Evolutionary conservation across 805 yeast species (phyloP).

Genomic region (Starmera dryadoides): DNA sequence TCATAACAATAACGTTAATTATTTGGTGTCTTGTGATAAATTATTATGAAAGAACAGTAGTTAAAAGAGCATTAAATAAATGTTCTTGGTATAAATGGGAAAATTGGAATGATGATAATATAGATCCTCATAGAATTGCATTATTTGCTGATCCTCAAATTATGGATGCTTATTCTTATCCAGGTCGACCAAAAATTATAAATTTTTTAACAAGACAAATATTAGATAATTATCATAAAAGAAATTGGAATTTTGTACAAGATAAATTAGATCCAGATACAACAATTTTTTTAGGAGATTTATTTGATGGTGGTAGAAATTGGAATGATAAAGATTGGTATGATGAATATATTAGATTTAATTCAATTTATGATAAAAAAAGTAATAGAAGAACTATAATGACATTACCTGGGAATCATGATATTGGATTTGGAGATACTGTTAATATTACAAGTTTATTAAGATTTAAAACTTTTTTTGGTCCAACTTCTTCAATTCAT

Average conservation of each 20-base stretch:
- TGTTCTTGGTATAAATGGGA: constrained; percentile 72
- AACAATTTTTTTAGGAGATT: constrained; percentile 78
- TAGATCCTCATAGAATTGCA: constrained; percentile 41
- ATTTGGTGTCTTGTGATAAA: constrained; percentile 40
- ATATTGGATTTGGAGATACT: constrained; percentile 84
- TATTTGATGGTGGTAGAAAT: constrained; percentile 91
- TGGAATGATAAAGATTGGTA: constrained; percentile 73
- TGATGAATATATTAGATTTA: constrained; percentile 63
- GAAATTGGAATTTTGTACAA: constrained; percentile 63
- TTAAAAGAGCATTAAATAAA: constrained; percentile 32
- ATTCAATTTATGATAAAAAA: constrained; percentile 53
- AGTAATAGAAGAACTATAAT: constrained; percentile 34
- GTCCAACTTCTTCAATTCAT: constrained; percentile 48
- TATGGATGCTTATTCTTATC: constrained; percentile 84
- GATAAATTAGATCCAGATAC: constrained; percentile 61
- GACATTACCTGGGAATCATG: constrained; percentile 90
- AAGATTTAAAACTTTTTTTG: constrained; percentile 69
- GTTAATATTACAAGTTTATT: constrained; percentile 48
- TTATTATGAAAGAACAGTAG: constrained; percentile 48
- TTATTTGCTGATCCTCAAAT: constrained; percentile 92
- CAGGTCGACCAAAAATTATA: constrained; percentile 47
- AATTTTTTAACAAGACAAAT: constrained; percentile 51
- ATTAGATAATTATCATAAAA: constrained; percentile 72
- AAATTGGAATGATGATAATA: constrained; percentile 32
- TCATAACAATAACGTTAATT: constrained; percentile 10